Percentiles rank a stretch among this genome's conserved stretches.
Conservation (phyloP, 176 grass and related monocot species). For the Tillandsia fasciculata region DNA sequence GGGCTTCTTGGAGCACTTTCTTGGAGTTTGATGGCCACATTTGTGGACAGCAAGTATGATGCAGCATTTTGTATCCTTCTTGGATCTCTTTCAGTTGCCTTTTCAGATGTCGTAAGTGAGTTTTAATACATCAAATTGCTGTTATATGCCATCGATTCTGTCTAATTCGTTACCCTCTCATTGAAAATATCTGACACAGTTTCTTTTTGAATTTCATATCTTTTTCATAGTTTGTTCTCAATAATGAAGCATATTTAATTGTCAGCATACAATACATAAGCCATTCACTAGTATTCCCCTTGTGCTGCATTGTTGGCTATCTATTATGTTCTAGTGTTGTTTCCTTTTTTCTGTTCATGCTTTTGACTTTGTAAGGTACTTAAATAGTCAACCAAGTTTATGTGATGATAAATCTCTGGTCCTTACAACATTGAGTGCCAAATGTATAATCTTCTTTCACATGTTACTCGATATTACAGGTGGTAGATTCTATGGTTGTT, state of each 20-base stretch:
- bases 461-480: constrained; percentile 29
- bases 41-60: constrained; percentile 88
- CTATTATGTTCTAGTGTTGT: not conserved
- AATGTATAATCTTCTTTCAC: too few species aligned
- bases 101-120: constrained; percentile 91
- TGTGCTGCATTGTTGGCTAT: not conserved
- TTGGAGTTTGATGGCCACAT: constrained; percentile 80
- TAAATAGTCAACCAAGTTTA: not conserved
- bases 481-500: constrained; percentile 98
- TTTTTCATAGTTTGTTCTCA: too few species aligned
- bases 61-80: constrained; percentile 79
- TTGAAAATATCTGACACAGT: too few species aligned
- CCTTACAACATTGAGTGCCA: too few species aligned
- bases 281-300: too few species aligned
- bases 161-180: not conserved
- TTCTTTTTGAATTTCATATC: too few species aligned
- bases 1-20: constrained; percentile 96
- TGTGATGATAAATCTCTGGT: too few species aligned
- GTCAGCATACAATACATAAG: too few species aligned
- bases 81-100: constrained; percentile 98
- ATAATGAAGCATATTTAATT: too few species aligned
- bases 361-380: not conserved
- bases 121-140: constrained; percentile 9
- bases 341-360: not conserved
- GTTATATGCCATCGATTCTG: not conserved